Evolutionary conservation across 805 yeast species (phyloP).

Genomic region (Millerozyma acaciae): DNA sequence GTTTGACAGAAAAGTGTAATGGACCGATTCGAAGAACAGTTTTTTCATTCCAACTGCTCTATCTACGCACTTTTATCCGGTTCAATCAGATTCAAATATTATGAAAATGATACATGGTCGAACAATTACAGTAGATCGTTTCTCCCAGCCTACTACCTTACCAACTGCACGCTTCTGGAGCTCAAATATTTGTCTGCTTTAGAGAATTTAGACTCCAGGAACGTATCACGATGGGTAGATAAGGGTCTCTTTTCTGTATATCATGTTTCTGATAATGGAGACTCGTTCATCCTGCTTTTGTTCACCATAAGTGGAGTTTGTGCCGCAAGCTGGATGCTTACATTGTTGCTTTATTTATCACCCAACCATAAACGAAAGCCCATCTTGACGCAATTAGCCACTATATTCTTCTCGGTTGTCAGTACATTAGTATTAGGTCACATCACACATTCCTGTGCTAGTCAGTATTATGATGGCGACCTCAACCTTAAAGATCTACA

Average conservation of each 20-base stretch:
- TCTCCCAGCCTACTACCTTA: constrained; percentile 42
- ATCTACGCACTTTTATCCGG: constrained; percentile 38
- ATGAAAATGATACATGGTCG: constrained; percentile 12
- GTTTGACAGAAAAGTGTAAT: too few species aligned
- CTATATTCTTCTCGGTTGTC: constrained; percentile 52
- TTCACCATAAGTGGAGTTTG: constrained; percentile 54
- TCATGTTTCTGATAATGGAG: constrained; percentile 26
- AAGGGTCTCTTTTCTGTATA: background rate
- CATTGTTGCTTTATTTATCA: constrained; percentile 51
- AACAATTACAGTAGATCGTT: constrained; percentile 13
- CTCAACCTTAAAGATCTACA: constrained; percentile 49
- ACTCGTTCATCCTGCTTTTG: constrained; percentile 41
- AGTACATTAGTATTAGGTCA: constrained; percentile 49
- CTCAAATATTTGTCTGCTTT: constrained; percentile 17
- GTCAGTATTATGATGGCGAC: constrained; percentile 50
- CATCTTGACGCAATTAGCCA: constrained; percentile 50
- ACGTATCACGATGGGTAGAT: background rate
- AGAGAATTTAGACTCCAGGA: constrained; percentile 1
- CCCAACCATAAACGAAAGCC: constrained; percentile 53
- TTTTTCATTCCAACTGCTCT: constrained; percentile 29
- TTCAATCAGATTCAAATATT: constrained; percentile 17
- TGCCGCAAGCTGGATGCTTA: constrained; percentile 68
- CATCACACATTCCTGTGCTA: constrained; percentile 42
- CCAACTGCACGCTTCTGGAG: constrained; percentile 38
- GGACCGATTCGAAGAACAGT: background rate